Evolutionary conservation across 768 basidiomycete genomes (phyloP).

Genomic region (Russula ochroleuca): DNA sequence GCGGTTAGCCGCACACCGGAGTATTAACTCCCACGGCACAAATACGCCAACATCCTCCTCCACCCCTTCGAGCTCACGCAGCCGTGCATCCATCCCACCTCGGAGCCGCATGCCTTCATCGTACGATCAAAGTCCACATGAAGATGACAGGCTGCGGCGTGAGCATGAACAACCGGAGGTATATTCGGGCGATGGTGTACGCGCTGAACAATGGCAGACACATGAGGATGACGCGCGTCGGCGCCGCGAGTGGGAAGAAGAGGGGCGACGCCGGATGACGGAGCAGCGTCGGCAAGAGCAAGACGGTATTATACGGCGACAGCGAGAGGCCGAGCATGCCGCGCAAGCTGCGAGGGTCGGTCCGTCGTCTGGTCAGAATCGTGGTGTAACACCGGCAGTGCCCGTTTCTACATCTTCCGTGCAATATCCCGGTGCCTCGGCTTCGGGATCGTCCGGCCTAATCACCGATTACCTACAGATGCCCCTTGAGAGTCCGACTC

Average conservation of each 20-base stretch:
- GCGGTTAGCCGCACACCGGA: not conserved
- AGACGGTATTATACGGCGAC: constrained; percentile 53
- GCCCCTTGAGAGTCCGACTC: constrained; percentile 62
- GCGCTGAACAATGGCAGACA: constrained; percentile 1
- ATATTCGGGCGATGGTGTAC: not conserved
- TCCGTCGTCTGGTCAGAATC: constrained; percentile 34
- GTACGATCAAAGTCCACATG: constrained; percentile 31
- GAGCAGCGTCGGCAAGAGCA: constrained; percentile 49
- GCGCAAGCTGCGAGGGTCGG: constrained; percentile 31
- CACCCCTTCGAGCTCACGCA: constrained; percentile 27
- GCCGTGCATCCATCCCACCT: constrained; percentile 17
- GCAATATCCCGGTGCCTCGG: constrained; percentile 5
- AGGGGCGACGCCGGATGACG: constrained; percentile 37
- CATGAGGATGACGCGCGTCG: constrained; percentile 30
- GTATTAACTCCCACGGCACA: constrained; percentile 6
- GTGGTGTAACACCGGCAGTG: constrained; percentile 32
- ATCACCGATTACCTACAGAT: constrained; percentile 33
- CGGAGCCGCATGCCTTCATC: constrained; percentile 24
- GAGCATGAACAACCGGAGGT: constrained; percentile 31
- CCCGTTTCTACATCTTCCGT: constrained; percentile 19
- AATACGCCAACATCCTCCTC: constrained; percentile 22
- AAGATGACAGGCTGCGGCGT: constrained; percentile 39
- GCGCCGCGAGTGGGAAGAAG: constrained; percentile 29
- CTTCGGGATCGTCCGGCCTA: constrained; percentile 10
- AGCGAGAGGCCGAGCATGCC: constrained; percentile 45